These are phyloP conservation scores for Nakazawaea wickerhamii DNA, from an alignment of 805 yeast genomes.

Conservation along the genomic window DNA sequence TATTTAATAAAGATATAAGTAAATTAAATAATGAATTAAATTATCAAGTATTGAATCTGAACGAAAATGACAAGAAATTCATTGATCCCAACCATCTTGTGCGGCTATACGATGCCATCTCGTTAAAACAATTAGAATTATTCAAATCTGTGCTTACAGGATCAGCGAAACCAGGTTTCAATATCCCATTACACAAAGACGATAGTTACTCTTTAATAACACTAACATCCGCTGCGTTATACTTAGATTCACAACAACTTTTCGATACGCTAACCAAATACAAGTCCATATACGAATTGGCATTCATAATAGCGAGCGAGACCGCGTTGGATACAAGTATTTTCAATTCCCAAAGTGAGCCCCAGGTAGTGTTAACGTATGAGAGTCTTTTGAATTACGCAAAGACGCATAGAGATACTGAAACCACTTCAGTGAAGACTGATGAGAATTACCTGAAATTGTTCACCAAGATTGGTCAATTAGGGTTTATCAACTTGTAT, in stretches of 20 bases:
- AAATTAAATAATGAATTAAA: conserved; percentile 2
- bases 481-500: conserved; percentile 7
- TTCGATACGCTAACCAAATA: conserved; percentile 1
- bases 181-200: not conserved
- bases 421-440: not conserved
- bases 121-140: not conserved
- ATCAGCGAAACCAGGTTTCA: too few species aligned
- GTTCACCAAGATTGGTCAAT: conserved; percentile 8
- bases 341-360: not conserved
- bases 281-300: not conserved
- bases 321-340: not conserved
- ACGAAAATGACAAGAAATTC: not conserved
- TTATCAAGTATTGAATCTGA: not conserved
- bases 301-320: not conserved
- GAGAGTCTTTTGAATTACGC: conserved; percentile 8
- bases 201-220: not conserved
- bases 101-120: conserved; percentile 1
- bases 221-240: not conserved
- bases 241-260: not conserved
- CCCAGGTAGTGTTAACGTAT: not conserved
- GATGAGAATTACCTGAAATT: conserved; percentile 3
- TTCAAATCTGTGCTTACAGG: not conserved
- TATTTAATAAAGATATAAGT: not conserved
- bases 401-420: not conserved
- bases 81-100: conserved; percentile 9